Percentiles rank a stretch among this genome's conserved stretches.
Evolutionary conservation across 129 eudicot species (phyloP).

Genomic region (Ambrosia artemisiifolia): DNA sequence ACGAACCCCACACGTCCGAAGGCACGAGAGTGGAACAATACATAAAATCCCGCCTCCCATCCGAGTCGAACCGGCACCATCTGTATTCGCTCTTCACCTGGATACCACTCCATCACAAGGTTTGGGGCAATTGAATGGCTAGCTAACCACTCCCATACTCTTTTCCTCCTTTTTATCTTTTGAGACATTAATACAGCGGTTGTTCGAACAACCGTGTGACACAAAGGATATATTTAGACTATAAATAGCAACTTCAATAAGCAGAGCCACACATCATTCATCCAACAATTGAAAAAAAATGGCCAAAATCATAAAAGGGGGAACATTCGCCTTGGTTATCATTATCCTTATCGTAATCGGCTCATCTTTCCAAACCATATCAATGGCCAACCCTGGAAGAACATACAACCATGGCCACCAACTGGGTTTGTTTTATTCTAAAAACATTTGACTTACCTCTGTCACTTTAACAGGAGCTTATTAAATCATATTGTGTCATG

Average conservation of each 20-base stretch:
- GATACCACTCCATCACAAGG: no score
- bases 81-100: no score
- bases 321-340: constrained; percentile 18
- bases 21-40: no score
- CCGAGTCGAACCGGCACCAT: no score
- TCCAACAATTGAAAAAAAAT: neutral
- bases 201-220: neutral
- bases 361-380: constrained; percentile 3
- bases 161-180: constrained; percentile 15
- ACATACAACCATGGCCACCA: constrained; percentile 15
- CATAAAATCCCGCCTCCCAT: no score
- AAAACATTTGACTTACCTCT: neutral
- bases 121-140: no score
- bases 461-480: neutral
- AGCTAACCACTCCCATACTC: constrained; percentile 9
- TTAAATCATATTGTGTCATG: neutral
- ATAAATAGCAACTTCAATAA: constrained; percentile 12
- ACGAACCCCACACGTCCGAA: no score
- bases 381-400: constrained; percentile 5
- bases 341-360: constrained; percentile 8
- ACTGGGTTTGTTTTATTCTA: constrained; percentile 25
- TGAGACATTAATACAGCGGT: neutral
- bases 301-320: constrained; percentile 9
- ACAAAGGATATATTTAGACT: neutral
- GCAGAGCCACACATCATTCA: neutral